Evolutionary conservation across 2,329 filamentous ascomycete genomes (phyloP).

Genomic region (Chaetothyriales sp.): DNA sequence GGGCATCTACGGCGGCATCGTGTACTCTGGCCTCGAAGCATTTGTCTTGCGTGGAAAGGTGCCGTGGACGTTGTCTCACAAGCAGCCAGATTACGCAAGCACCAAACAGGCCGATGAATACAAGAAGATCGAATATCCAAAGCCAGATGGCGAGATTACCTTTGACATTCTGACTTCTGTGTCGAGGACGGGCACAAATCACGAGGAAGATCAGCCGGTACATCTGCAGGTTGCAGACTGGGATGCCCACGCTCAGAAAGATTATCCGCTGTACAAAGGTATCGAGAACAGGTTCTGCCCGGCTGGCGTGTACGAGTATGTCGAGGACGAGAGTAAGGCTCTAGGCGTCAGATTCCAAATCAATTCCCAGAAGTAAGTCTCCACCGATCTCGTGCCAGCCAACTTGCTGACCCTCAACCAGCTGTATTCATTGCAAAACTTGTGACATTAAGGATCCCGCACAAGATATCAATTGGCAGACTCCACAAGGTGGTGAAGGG

Average conservation of each 20-base stretch:
- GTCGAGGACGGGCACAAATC: conserved; percentile 88
- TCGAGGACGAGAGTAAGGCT: conserved; percentile 78
- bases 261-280: conserved; percentile 80
- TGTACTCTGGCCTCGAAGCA: conserved; percentile 88
- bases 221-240: conserved; percentile 92
- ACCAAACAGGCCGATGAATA: conserved; percentile 70
- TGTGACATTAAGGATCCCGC: conserved; percentile 96
- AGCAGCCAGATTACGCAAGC: conserved; percentile 58
- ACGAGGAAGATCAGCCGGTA: conserved; percentile 96
- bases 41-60: conserved; percentile 71
- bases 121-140: conserved; percentile 87
- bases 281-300: conserved; percentile 95
- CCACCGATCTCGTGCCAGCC: not conserved
- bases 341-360: conserved; percentile 93
- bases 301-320: conserved; percentile 93
- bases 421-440: conserved; percentile 98
- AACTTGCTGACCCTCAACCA: conserved; percentile 26
- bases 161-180: conserved; percentile 96
- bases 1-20: conserved; percentile 74
- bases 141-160: conserved; percentile 85
- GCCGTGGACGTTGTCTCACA: conserved; percentile 88
- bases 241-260: conserved; percentile 72
- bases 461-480: conserved; percentile 96
- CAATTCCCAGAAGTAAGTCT: conserved; percentile 83
- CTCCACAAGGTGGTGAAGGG: conserved; percentile 77